Conservation (phyloP, 495 filamentous ascomycete species). For the Xylaria scruposa region DNA sequence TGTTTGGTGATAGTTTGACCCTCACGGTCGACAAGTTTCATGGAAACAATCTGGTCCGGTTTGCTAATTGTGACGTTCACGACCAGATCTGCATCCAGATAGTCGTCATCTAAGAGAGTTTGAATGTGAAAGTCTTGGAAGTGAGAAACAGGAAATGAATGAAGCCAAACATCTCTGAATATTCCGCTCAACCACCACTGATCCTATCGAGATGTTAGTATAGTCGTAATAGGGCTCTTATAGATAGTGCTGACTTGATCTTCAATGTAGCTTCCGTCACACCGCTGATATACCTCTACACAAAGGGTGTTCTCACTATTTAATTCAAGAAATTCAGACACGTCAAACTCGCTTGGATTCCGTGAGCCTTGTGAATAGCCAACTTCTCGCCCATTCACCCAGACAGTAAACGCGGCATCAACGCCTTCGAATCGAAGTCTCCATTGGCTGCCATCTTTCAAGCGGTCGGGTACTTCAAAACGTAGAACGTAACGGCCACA, state of each 20-base stretch:
- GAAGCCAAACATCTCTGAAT: conserved; percentile 71
- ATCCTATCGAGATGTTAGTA: conserved; percentile 42
- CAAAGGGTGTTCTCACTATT: conserved; percentile 59
- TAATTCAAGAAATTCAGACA: conserved; percentile 56
- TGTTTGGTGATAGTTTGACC: conserved; percentile 34
- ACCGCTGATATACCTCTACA: conserved; percentile 72
- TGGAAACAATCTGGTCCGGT: conserved; percentile 31
- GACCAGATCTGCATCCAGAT: conserved; percentile 59
- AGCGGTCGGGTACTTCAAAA: conserved; percentile 53
- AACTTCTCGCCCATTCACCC: conserved; percentile 67
- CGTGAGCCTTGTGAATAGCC: conserved; percentile 73
- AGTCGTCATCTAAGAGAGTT: conserved; percentile 62
- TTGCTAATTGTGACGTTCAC: conserved; percentile 53
- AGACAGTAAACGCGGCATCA: conserved; percentile 71
- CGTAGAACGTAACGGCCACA: conserved; percentile 65
- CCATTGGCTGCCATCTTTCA: conserved; percentile 46
- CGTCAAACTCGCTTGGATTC: conserved; percentile 72
- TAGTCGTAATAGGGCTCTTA: not conserved
- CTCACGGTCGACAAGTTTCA: conserved; percentile 46
- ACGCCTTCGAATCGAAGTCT: conserved; percentile 74
- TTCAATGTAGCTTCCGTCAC: conserved; percentile 72
- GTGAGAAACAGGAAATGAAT: conserved; percentile 63
- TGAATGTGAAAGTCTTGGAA: conserved; percentile 66
- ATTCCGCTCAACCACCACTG: conserved; percentile 69
- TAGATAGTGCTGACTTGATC: conserved; percentile 54